Evolutionary conservation across 192 early-diverging fungal genomes (phyloP).

Genomic region (Linnemannia zychae): DNA sequence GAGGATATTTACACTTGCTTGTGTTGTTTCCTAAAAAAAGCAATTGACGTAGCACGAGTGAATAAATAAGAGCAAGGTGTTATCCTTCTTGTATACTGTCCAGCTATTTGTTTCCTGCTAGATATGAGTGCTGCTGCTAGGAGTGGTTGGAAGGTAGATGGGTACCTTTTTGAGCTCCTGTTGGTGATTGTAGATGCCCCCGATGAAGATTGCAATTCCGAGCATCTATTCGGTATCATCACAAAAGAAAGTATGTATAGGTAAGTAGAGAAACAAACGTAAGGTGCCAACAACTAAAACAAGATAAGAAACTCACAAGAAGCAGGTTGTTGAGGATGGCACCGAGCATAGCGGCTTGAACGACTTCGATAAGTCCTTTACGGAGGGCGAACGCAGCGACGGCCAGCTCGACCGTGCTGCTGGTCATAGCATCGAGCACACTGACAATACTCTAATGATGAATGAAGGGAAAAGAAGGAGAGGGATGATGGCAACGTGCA

Average conservation of each 20-base stretch:
- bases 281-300: not conserved
- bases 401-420: conserved; percentile 57
- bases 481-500: not conserved
- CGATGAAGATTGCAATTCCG: conserved; percentile 37
- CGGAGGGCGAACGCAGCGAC: conserved; percentile 47
- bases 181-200: conserved; percentile 31
- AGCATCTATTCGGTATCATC: conserved; percentile 18
- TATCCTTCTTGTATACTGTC: not conserved
- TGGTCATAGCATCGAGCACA: conserved; percentile 57
- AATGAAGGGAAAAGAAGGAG: not conserved
- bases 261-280: not conserved
- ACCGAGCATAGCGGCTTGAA: conserved; percentile 78
- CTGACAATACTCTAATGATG: conserved; percentile 41
- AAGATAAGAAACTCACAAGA: conserved; percentile 72
- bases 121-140: too few species aligned
- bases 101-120: too few species aligned
- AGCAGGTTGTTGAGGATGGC: conserved; percentile 94
- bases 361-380: conserved; percentile 44
- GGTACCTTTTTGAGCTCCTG: conserved; percentile 43
- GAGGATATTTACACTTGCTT: conserved; percentile 40
- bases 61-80: not conserved
- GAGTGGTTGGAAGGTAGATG: not conserved
- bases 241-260: not conserved
- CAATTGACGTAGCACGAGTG: not conserved
- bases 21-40: conserved; percentile 50